Base-by-base conservation (phyloP, 805 yeast species). In the Candida glaebosa region DNA sequence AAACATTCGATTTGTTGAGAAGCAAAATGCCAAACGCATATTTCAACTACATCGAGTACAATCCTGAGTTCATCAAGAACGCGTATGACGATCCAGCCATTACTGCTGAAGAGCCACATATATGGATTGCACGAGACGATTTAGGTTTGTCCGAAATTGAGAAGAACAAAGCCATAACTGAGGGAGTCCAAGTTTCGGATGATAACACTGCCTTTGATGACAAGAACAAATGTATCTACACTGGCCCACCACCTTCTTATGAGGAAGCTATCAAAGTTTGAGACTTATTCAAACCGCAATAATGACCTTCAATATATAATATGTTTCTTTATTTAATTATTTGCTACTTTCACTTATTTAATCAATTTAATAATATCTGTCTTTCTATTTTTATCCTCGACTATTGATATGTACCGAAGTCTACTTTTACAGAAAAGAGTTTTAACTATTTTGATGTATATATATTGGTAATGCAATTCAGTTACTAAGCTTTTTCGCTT, bases 171-270 rank as follows among this genome's bases (percentile, higher is more conserved):
- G 80, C 85, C 9, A 60, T 71, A n/a, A 79, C 76, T 20, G 69
- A 69, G 37, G 73, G 71, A 19, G 76, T 82, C 18, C 70, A 71
- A 44, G 81, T 81, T 5, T 63, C 71, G 31, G 82, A 84, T 54
- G 79, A 68, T 14, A 70, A 76, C 50, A 81, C 93, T 4, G 58
- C 62, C 4, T 75, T 69, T 46, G 72, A 79, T 49, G 87, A 79
- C 34, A 78, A 81, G 65, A 82, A 80, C 33, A 67, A 67, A 39
- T 61, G 75, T 16, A 58, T 57, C 5, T 81, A 71, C 51, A 67
- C 75, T 19, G 87, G 84, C 31, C 77, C 79, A 40, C 93, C 93
- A 38, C 93, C 93, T 3, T 76, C 77, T 37, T 84, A 78, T 57
- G 82, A 78, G 52, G 75, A 69, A 50, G 69, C 71, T 28, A 54